Conservation (phyloP, 2,329 filamentous ascomycete species). For the Ilyonectria mors-panacis region DNA sequence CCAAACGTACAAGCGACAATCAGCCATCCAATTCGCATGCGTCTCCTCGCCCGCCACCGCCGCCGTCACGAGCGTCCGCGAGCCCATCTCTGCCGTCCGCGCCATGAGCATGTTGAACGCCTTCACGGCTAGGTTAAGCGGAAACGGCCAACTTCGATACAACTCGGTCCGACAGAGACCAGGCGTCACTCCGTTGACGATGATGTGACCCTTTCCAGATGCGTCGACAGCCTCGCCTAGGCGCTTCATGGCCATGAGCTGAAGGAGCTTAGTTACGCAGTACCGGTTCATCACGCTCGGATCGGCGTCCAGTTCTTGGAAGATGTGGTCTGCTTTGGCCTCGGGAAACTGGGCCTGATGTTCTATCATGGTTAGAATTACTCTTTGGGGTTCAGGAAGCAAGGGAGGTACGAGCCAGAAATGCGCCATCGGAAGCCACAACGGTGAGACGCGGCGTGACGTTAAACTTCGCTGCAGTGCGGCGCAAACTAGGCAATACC, state of each 20-base stretch:
- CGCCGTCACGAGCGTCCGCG: constrained; percentile 56
- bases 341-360: constrained; percentile 53
- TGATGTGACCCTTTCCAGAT: constrained; percentile 51
- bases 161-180: constrained; percentile 59
- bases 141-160: constrained; percentile 52
- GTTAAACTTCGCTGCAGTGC: constrained; percentile 52
- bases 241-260: constrained; percentile 48
- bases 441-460: constrained; percentile 55
- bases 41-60: constrained; percentile 55
- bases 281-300: constrained; percentile 45
- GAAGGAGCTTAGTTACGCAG: constrained; percentile 50
- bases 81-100: constrained; percentile 57
- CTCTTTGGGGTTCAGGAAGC: background rate
- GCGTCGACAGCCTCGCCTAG: constrained; percentile 53
- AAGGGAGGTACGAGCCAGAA: constrained; percentile 29
- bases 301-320: constrained; percentile 51
- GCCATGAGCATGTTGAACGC: constrained; percentile 46
- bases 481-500: constrained; percentile 59
- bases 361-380: background rate
- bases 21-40: constrained; percentile 59
- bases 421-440: constrained; percentile 55
- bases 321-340: constrained; percentile 49
- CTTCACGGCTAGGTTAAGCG: constrained; percentile 44
- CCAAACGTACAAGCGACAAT: constrained; percentile 47
- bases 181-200: constrained; percentile 58